Conservation (phyloP, 1,284 basidiomycete genomes). For the Peniophora sp. region DNA sequence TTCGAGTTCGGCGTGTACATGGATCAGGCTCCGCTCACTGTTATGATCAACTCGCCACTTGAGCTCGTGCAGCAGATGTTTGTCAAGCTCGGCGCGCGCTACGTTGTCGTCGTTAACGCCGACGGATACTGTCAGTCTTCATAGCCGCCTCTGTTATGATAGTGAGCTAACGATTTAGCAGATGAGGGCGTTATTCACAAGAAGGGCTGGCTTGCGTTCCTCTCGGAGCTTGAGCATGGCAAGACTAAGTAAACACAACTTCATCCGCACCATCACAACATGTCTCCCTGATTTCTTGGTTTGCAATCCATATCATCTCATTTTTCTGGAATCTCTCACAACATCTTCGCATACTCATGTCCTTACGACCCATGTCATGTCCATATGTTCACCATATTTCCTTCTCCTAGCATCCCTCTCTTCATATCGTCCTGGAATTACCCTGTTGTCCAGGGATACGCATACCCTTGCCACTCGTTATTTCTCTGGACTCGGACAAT, state of each 20-base stretch:
- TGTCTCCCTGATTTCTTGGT: too few species aligned
- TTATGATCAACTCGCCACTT: conserved; percentile 77
- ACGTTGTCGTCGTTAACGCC: conserved; percentile 78
- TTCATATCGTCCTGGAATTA: too few species aligned
- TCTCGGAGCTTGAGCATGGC: conserved; percentile 61
- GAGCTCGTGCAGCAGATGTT: conserved; percentile 91
- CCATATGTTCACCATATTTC: too few species aligned
- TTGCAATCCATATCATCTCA: too few species aligned
- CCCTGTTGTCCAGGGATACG: too few species aligned
- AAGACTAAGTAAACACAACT: conserved; percentile 12
- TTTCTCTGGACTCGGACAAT: too few species aligned
- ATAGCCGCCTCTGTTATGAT: conserved; percentile 1
- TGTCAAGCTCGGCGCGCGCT: conserved; percentile 85
- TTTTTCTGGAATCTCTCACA: too few species aligned
- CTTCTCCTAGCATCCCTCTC: too few species aligned
- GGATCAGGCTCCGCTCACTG: conserved; percentile 83
- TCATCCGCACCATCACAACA: not conserved
- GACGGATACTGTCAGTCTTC: conserved; percentile 62
- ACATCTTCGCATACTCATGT: too few species aligned
- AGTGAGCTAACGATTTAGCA: conserved; percentile 19
- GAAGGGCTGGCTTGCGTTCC: conserved; percentile 84
- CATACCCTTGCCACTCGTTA: too few species aligned
- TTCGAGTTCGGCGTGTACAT: conserved; percentile 87
- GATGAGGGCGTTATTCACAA: conserved; percentile 90
- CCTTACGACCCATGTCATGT: too few species aligned